A percentile compares a stretch with the other conserved stretches of the same genome.
Conservation (phyloP, 1,284 basidiomycete genomes). For the Puccinia horiana region DNA sequence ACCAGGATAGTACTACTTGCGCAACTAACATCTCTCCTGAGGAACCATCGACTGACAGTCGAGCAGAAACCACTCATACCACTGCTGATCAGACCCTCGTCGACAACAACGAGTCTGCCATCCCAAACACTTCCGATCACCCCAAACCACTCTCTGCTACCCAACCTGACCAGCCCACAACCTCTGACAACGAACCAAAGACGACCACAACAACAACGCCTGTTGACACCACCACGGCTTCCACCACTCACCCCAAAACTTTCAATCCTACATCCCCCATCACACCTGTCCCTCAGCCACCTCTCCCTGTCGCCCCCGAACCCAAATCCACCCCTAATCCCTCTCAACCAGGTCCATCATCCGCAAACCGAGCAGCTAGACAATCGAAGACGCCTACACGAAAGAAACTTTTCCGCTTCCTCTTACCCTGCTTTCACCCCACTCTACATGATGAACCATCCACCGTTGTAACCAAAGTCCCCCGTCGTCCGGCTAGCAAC, state of each 20-base stretch:
- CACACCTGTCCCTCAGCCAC: background rate
- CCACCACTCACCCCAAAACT: background rate
- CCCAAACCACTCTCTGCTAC: background rate
- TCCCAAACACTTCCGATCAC: background rate
- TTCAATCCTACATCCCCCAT: background rate
- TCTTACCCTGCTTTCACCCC: slow-evolving; percentile 37
- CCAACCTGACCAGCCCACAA: background rate
- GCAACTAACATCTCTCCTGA: background rate
- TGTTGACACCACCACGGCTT: background rate
- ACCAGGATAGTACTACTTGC: too few relatives aligned
- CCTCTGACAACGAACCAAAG: background rate
- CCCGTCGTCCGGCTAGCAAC: background rate
- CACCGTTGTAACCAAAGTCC: background rate
- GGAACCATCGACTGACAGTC: background rate
- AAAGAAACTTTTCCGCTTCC: slow-evolving; percentile 26
- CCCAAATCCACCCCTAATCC: background rate
- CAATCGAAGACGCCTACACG: slow-evolving; percentile 20
- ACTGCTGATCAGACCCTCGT: slow-evolving; percentile 24
- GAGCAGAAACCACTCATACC: slow-evolving; percentile 21
- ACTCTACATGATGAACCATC: slow-evolving; percentile 3
- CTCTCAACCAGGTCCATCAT: background rate
- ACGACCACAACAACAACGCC: background rate
- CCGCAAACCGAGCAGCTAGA: background rate
- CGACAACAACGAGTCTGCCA: background rate
- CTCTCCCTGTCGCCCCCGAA: background rate